Conservation (phyloP, 352 stramenopile genomes). For the Phytophthora kernoviae region DNA sequence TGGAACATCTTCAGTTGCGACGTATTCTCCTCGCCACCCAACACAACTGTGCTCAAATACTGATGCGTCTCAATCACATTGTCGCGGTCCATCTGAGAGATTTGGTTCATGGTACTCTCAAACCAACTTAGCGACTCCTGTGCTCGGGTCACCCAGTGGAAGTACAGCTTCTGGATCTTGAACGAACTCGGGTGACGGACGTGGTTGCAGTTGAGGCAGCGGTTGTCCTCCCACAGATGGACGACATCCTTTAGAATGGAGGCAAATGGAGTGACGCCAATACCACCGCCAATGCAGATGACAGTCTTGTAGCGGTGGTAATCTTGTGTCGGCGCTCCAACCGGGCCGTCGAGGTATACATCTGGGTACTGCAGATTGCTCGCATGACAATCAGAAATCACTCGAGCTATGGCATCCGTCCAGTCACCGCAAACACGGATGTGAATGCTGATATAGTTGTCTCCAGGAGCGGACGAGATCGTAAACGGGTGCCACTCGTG, state of each 20-base stretch:
- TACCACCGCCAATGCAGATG: slow-evolving; percentile 70
- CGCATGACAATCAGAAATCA: slow-evolving; percentile 59
- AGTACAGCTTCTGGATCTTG: slow-evolving; percentile 80
- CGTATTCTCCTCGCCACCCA: slow-evolving; percentile 60
- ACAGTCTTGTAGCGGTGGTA: slow-evolving; percentile 71
- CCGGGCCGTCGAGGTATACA: slow-evolving; percentile 68
- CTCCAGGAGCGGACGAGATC: slow-evolving; percentile 80
- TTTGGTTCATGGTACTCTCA: slow-evolving; percentile 79
- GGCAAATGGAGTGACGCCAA: slow-evolving; percentile 80
- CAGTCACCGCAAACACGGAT: slow-evolving; percentile 73
- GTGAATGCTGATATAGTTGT: slow-evolving; percentile 80
- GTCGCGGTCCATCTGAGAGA: slow-evolving; percentile 67
- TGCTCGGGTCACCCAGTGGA: slow-evolving; percentile 78
- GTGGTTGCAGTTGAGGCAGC: slow-evolving; percentile 63
- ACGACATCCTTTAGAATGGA: slow-evolving; percentile 76
- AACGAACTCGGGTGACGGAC: slow-evolving; percentile 67
- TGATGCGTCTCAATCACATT: slow-evolving; percentile 77
- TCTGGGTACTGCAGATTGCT: slow-evolving; percentile 62
- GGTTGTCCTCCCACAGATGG: slow-evolving; percentile 69
- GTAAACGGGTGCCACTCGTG: slow-evolving; percentile 92
- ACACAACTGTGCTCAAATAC: slow-evolving; percentile 78
- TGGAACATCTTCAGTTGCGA: slow-evolving; percentile 79
- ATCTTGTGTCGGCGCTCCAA: slow-evolving; percentile 72
- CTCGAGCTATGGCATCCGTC: slow-evolving; percentile 57
- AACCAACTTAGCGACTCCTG: slow-evolving; percentile 83